Conservation (phyloP, 2,329 filamentous ascomycete species). For the Eutypella sp. region DNA sequence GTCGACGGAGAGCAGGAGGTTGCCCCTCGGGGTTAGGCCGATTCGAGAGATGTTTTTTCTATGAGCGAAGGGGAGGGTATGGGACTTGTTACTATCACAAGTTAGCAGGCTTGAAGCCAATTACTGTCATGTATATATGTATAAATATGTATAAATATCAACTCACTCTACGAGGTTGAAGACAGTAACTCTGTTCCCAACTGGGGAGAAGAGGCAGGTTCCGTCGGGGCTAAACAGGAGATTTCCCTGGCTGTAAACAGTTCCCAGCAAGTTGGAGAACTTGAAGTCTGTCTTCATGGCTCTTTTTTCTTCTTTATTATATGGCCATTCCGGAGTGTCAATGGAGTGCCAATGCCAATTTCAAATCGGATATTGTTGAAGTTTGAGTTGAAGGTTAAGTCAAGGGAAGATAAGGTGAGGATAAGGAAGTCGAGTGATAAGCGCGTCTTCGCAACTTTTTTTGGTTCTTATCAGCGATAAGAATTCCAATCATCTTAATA, state of each 20-base stretch:
- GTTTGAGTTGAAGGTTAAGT: too few relatives aligned
- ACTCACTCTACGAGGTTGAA: slow-evolving; percentile 92
- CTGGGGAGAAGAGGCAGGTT: slow-evolving; percentile 89
- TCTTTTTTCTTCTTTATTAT: too few relatives aligned
- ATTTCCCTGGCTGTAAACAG: slow-evolving; percentile 97
- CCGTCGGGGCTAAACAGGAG: slow-evolving; percentile 95
- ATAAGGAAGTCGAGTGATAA: too few relatives aligned
- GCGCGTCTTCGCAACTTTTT: slow-evolving; percentile 20
- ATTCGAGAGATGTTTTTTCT: slow-evolving; percentile 88
- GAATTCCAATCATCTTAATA: slow-evolving; percentile 6
- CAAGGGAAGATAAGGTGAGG: too few relatives aligned
- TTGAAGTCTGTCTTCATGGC: slow-evolving; percentile 99
- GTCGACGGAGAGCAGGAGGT: slow-evolving; percentile 88
- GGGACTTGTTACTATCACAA: slow-evolving; percentile 70
- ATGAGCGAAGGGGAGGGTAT: slow-evolving; percentile 85
- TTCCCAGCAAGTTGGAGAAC: slow-evolving; percentile 98
- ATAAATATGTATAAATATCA: neutral
- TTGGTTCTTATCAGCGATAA: slow-evolving; percentile 25
- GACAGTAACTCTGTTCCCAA: slow-evolving; percentile 91
- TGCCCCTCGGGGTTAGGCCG: slow-evolving; percentile 83
- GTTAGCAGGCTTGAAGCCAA: neutral
- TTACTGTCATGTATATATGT: neutral
- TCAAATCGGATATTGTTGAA: too few relatives aligned
- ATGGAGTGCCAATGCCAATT: too few relatives aligned
- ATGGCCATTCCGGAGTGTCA: slow-evolving; percentile 19